phyloP scores from a whole-genome alignment of 2,329 filamentous ascomycete genomes.

The Ilyonectria mors-panacis region DNA sequence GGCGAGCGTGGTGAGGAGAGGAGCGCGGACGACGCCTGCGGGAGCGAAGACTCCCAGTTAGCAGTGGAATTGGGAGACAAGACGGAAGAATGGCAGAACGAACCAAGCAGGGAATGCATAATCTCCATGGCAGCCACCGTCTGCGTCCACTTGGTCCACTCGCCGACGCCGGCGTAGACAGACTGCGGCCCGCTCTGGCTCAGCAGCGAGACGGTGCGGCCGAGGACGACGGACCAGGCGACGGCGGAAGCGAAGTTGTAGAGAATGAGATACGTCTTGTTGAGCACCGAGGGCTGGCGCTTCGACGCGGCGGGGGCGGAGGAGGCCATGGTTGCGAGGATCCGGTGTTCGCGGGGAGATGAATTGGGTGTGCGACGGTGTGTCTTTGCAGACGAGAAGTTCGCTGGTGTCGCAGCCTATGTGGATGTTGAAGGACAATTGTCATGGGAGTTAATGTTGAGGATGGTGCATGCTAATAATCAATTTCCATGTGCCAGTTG shows the following conservation, averaged over 20 bases:
- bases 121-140: slow-evolving; percentile 88
- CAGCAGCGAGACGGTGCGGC: slow-evolving; percentile 73
- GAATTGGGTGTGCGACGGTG: background rate
- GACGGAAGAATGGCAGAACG: slow-evolving; percentile 39
- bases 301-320: slow-evolving; percentile 40
- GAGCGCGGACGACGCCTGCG: slow-evolving; percentile 86
- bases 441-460: slow-evolving; percentile 32
- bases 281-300: slow-evolving; percentile 55
- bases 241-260: slow-evolving; percentile 87
- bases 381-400: background rate
- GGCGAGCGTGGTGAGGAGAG: slow-evolving; percentile 87
- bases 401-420: background rate
- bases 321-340: slow-evolving; percentile 39
- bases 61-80: slow-evolving; percentile 1
- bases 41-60: slow-evolving; percentile 9
- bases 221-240: slow-evolving; percentile 85
- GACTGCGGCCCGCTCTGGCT: slow-evolving; percentile 67
- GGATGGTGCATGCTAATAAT: slow-evolving; percentile 15
- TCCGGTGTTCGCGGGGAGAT: background rate
- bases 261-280: slow-evolving; percentile 80
- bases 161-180: slow-evolving; percentile 74
- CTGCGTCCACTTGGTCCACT: slow-evolving; percentile 85
- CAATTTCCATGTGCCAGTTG: slow-evolving; percentile 27
- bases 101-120: slow-evolving; percentile 83
- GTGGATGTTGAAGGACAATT: background rate